A percentile compares a stretch with the other conserved stretches of the same genome.
These are phyloP conservation scores for Teunomyces funiuensis DNA, from an alignment of 805 yeast genomes.

Conservation along the genomic window DNA sequence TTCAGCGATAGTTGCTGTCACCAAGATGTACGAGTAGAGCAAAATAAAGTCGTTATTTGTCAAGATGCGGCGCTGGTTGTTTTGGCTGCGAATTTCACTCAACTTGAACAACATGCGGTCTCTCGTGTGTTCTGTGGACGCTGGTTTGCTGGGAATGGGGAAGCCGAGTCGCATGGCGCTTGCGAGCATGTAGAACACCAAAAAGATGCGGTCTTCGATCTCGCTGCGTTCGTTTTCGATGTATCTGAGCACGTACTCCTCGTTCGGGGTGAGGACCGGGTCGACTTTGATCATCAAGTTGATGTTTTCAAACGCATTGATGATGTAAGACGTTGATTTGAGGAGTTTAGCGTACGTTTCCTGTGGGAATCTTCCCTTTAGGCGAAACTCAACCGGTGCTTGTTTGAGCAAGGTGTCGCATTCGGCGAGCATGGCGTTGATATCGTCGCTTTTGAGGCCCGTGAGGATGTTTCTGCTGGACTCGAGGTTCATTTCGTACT, in stretches of 20 bases:
- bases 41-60: constrained; percentile 74
- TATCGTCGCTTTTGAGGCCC: constrained; percentile 23
- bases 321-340: constrained; percentile 56
- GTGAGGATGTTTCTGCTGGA: constrained; percentile 7
- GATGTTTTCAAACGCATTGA: constrained; percentile 76
- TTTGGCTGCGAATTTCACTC: constrained; percentile 50
- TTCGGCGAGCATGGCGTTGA: constrained; percentile 58
- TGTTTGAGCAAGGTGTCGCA: constrained; percentile 60
- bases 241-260: constrained; percentile 53
- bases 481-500: constrained; percentile 28
- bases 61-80: constrained; percentile 21
- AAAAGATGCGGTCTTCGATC: constrained; percentile 67
- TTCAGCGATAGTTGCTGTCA: constrained; percentile 63
- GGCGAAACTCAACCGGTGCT: constrained; percentile 72
- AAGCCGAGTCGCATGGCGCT: constrained; percentile 73
- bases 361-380: constrained; percentile 71
- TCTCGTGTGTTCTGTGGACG: constrained; percentile 72
- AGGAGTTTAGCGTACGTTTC: constrained; percentile 51
- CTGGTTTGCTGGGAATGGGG: constrained; percentile 76
- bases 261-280: constrained; percentile 51
- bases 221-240: constrained; percentile 62
- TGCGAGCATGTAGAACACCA: constrained; percentile 76
- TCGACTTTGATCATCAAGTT: constrained; percentile 67
- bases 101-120: constrained; percentile 67
- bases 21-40: constrained; percentile 72